Evolutionary conservation across 2,329 filamentous ascomycete species (phyloP).

Genomic region (Penicillium verrucosum): DNA sequence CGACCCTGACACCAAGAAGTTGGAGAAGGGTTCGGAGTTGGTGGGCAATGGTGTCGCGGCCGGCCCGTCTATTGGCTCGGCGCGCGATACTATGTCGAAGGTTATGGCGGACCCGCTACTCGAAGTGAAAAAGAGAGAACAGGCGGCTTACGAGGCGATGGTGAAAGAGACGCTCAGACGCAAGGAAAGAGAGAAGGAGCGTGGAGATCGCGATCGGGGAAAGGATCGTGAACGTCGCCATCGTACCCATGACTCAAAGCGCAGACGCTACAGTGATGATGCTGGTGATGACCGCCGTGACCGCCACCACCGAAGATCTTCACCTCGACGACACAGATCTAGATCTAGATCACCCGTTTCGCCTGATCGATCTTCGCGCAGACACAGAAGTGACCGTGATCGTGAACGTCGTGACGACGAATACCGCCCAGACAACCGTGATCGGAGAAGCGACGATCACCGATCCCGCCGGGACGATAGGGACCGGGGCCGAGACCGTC

Average conservation of each 20-base stretch:
- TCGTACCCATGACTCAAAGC: conserved; percentile 24
- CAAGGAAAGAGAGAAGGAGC: conserved; percentile 25
- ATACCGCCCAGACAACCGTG: conserved; percentile 5
- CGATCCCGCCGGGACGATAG: conserved; percentile 12
- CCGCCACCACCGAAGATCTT: conserved; percentile 18
- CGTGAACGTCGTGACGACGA: conserved; percentile 17
- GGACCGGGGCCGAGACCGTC: conserved; percentile 13
- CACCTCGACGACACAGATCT: conserved; percentile 25
- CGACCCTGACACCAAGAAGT: conserved; percentile 67
- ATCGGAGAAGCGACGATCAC: conserved; percentile 13
- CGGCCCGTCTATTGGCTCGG: conserved; percentile 61
- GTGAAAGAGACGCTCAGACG: conserved; percentile 45
- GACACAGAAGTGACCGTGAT: conserved; percentile 26
- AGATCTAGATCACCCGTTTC: conserved; percentile 25
- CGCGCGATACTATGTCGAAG: conserved; percentile 78
- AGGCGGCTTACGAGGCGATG: conserved; percentile 66
- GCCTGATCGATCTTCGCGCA: conserved; percentile 23
- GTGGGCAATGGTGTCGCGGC: conserved; percentile 19
- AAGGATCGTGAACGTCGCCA: conserved; percentile 21
- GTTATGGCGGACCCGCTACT: conserved; percentile 87
- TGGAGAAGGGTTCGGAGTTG: conserved; percentile 64
- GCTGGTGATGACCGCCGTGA: conserved; percentile 22
- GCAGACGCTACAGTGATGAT: conserved; percentile 25
- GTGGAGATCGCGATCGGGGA: conserved; percentile 17
- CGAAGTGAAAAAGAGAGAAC: conserved; percentile 89